Evolutionary conservation across 2,329 filamentous ascomycete species (phyloP).

Genomic region (Madurella fahalii): DNA sequence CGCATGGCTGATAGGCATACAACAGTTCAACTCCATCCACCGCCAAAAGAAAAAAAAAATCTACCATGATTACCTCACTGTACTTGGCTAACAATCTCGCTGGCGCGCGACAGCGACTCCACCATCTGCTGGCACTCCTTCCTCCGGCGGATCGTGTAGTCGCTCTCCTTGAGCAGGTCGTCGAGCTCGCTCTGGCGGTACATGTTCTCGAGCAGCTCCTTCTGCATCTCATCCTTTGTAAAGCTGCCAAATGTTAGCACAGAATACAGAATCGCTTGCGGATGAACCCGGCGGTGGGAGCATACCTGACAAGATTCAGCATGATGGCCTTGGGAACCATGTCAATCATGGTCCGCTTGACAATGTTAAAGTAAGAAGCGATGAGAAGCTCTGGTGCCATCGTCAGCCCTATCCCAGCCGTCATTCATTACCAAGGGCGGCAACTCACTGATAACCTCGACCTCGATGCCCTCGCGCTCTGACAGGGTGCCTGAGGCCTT

Average conservation of each 20-base stretch:
- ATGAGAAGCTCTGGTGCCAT: slow-evolving; percentile 74
- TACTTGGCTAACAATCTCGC: slow-evolving; percentile 88
- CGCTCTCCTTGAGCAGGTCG: slow-evolving; percentile 93
- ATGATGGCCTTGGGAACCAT: slow-evolving; percentile 99
- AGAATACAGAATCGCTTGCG: too few relatives aligned
- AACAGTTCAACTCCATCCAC: background rate
- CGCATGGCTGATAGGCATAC: background rate
- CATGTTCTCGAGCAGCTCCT: slow-evolving; percentile 94
- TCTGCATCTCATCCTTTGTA: slow-evolving; percentile 98
- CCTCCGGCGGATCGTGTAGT: slow-evolving; percentile 88
- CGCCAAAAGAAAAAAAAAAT: background rate
- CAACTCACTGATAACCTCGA: slow-evolving; percentile 91
- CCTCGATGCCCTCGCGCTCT: slow-evolving; percentile 91
- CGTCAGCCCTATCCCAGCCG: slow-evolving; percentile 6
- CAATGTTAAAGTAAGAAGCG: slow-evolving; percentile 96
- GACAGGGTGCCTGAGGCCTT: slow-evolving; percentile 93
- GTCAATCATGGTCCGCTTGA: slow-evolving; percentile 97
- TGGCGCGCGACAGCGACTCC: slow-evolving; percentile 82
- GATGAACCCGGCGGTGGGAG: slow-evolving; percentile 26
- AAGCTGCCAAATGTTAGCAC: slow-evolving; percentile 49
- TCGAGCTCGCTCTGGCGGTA: slow-evolving; percentile 89
- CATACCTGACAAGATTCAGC: slow-evolving; percentile 91
- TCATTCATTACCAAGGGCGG: background rate
- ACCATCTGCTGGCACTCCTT: slow-evolving; percentile 99
- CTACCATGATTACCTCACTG: slow-evolving; percentile 41